phyloP scores from a whole-genome alignment of 768 basidiomycete genomes.

The Fistulinella prunicolor region DNA sequence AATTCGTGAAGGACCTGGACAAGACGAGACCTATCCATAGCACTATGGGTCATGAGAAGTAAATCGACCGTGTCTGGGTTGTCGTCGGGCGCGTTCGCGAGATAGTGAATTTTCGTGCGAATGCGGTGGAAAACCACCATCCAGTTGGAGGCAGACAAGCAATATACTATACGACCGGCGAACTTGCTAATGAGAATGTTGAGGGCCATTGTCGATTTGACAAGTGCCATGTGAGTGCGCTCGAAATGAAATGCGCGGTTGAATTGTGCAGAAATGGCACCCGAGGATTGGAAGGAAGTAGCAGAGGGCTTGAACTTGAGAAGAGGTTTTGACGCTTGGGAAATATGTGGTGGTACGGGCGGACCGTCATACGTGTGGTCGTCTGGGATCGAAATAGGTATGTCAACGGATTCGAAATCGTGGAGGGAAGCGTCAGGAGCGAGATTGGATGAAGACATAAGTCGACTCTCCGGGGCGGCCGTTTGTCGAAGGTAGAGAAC shows the following conservation, averaged over 20 bases:
- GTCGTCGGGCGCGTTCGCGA: constrained; percentile 53
- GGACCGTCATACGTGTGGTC: constrained; percentile 19
- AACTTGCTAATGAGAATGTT: constrained; percentile 65
- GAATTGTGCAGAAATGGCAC: constrained; percentile 27
- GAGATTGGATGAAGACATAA: constrained; percentile 59
- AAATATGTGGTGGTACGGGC: constrained; percentile 41
- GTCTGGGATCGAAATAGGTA: constrained; percentile 25
- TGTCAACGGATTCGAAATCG: constrained; percentile 65
- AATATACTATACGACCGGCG: constrained; percentile 77
- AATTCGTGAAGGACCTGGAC: constrained; percentile 74
- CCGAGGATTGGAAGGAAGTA: constrained; percentile 41
- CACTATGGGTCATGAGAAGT: constrained; percentile 72
- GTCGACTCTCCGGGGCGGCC: constrained; percentile 48
- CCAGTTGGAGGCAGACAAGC: constrained; percentile 90
- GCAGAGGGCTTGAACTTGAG: constrained; percentile 37
- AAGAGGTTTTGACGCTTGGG: constrained; percentile 32
- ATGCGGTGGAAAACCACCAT: constrained; percentile 68
- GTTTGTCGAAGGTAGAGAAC: constrained; percentile 79
- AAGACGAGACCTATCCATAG: constrained; percentile 67
- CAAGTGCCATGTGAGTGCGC: constrained; percentile 58
- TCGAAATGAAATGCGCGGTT: constrained; percentile 45
- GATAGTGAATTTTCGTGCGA: constrained; percentile 61
- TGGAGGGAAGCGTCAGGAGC: constrained; percentile 64
- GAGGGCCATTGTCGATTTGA: constrained; percentile 52
- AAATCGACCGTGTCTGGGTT: constrained; percentile 71